Base-by-base conservation (phyloP, 116 monocot genomes). In the Cymodocea nodosa region DNA sequence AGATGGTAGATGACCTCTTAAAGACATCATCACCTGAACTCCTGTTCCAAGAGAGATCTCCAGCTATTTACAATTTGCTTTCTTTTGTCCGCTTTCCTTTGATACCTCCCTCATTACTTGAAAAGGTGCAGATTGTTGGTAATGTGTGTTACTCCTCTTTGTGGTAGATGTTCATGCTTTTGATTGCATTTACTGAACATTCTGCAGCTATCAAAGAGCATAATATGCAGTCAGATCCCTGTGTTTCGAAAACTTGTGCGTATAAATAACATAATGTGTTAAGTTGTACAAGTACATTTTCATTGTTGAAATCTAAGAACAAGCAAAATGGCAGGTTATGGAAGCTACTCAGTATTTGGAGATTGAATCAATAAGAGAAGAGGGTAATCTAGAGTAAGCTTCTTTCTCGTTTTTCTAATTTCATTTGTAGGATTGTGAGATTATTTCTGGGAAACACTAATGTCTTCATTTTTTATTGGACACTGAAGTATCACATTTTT, bases 51-150 rank as follows among this genome's bases (percentile, higher is more conserved):
- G 79, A 84, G 30, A 84, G 88, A 68, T 58, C 82, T 68, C 53
- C 60, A 60, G 74, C 76, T 17, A 22, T 98, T 20, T 73, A 84
- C 50, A 66, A 48, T 68, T 75, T 91, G 20, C 71, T 91, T 24
- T 84, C 88, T 70, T 73, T 67, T 71, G 92, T 98, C 60, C 85
- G 97, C 39, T 98, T 98, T 68, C 92, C 97, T 8, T 73, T 98
- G 58, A 78, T 98, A 82, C 82, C 85, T 52, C 67, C 36, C 2
- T 16, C 50, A 35, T 69, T 85, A 70, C 84, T 98, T 74, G 64
- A 84, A 75, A 88, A 80, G 92, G 97, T 97, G 81, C 40, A 13
- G 18, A 22, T 68, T 54, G 18, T 51, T 56, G 54, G 2, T 68
- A 30, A 4, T 36, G 36, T 6, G 35, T 60, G 34, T 60, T 60